Base-by-base conservation (phyloP, 2,329 filamentous ascomycete species). In the Thielaviopsis musarum region DNA sequence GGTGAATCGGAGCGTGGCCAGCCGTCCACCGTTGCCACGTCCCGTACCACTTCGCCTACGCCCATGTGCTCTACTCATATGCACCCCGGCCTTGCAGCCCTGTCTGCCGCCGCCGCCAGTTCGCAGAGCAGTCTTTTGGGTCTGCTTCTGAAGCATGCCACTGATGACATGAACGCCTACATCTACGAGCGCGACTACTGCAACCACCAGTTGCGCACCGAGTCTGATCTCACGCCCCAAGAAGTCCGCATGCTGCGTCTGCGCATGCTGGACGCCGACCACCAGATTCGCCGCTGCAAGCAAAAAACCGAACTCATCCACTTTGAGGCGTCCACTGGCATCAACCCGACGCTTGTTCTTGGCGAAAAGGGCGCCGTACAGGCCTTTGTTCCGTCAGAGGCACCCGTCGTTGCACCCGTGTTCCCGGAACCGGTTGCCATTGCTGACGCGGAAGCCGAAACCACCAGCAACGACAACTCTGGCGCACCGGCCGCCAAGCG, bases 121-220 rank as follows among this genome's bases (percentile, higher is more conserved):
- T 55, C 61, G 5, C 61, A 59, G n/a, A 53, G 56, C 21, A 57
- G 57, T 22, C 34, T 59, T 3, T 51, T 61, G 45, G 61, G 51
- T 9, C 54, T 64, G 13, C 54, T 64, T 2, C 56, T 63, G 2
- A 60, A 61, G 24, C 74, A 76, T 65, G 66, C 74, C 56, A 63
- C 66, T 13, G 72, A 76, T 59, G 74, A 76, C 57, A 69, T 75
- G 54, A 65, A 64, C 1, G 73, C 73, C 0, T 75, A 75, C 60
- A 65, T 67, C 1, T 70, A 73, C 58, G 74, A 76, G 60, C 61
- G 73, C 4, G 69, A 72, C n/a, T 75, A 71, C 64, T 74, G 72
- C 62, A 64, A 64, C 9, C 65, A 69, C 19, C 69, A 71, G 62
- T 67, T 76, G 10, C 60, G 60, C 49, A 59, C 62, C 1, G 64